These are phyloP conservation scores for Ilex paraguariensis DNA, from an alignment of 305 asterid species.

Conservation along the genomic window DNA sequence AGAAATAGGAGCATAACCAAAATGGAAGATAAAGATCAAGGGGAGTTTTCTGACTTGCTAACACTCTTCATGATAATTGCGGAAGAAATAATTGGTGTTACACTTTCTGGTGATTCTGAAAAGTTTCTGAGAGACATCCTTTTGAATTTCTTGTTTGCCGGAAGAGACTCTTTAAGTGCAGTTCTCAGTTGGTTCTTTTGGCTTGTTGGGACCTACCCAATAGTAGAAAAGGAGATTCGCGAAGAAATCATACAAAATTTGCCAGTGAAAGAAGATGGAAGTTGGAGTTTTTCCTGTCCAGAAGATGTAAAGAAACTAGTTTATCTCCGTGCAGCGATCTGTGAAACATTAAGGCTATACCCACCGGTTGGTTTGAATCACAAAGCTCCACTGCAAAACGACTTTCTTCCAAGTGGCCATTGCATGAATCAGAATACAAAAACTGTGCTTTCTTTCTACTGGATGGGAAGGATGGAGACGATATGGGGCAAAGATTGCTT, in stretches of 20 bases:
- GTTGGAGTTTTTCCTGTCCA: conserved; percentile 10
- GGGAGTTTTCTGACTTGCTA: no score
- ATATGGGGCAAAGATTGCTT: conserved; percentile 40
- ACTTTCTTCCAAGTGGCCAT: conserved; percentile 34
- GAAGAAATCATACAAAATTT: conserved; percentile 5
- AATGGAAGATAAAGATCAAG: no score
- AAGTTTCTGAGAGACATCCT: conserved; percentile 6
- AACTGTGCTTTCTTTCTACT: conserved; percentile 21
- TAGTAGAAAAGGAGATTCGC: conserved; percentile 15
- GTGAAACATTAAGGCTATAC: conserved; percentile 33
- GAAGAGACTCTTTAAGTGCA: conserved; percentile 24
- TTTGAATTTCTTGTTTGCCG: conserved; percentile 21
- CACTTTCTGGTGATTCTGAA: neutral
- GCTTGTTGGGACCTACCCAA: conserved; percentile 19
- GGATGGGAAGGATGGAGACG: conserved; percentile 37
- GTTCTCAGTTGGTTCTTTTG: conserved; percentile 30
- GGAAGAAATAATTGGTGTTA: conserved; percentile 1
- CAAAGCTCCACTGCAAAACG: conserved; percentile 21
- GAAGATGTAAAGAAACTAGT: conserved; percentile 20
- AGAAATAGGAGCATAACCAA: no score
- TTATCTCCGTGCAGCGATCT: conserved; percentile 30
- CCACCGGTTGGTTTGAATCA: conserved; percentile 40
- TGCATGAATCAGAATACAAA: conserved; percentile 11
- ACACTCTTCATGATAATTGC: conserved; percentile 14
- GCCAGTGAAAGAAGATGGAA: neutral